Evolutionary conservation across 2,329 filamentous ascomycete species (phyloP), one percentile per base, ranked within the genome.

Genomic region (Cercospora zeina): DNA sequence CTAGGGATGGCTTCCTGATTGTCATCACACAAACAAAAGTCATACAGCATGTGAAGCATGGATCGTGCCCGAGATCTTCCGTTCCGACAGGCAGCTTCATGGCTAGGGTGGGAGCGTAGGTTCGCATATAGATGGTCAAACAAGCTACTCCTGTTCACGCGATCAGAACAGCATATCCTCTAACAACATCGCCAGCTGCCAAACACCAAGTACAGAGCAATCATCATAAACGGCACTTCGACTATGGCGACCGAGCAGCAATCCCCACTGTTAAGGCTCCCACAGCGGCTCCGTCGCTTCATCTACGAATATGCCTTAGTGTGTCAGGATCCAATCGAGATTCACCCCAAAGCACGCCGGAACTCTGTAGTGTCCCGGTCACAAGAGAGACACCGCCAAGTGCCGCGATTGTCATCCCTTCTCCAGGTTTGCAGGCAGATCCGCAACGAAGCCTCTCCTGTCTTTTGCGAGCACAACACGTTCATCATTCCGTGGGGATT

Each of bases 401-500:
- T 47, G 37, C 39, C 49, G 2, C 54, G 64, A 10, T 51, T 62
- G 30, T 62, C 59, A 27, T 56, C 62, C 14, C 50, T 66, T 14
- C 62, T 65, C 3, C 59, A 62, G 19, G 42, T 56, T n/a, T 61
- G 58, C 58, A 60, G 57, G 14, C 61, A 63, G 21, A 62, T 65
- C 31, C 62, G 64, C 7, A 33, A 39, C 47, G 64, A 65, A 62
- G 64, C 64, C 2, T 62, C 65, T 9, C 61, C 65, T 0, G 37
- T 63, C 5, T 62, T 63, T 47, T 67, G 62, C 27, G 27, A 34
- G n/a, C 27, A 37, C 16, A 65, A 64, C 55, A 65, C 56, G 4
- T 65, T 65, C 47, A 34, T 64, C 10, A 58, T 65, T 4, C 65
- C 62, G 2, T 65, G 63, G 63, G 63, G 60, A 5, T 65, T 64